phyloP scores from a whole-genome alignment of 2,329 filamentous ascomycete genomes.

The Diaporthe sp. region DNA sequence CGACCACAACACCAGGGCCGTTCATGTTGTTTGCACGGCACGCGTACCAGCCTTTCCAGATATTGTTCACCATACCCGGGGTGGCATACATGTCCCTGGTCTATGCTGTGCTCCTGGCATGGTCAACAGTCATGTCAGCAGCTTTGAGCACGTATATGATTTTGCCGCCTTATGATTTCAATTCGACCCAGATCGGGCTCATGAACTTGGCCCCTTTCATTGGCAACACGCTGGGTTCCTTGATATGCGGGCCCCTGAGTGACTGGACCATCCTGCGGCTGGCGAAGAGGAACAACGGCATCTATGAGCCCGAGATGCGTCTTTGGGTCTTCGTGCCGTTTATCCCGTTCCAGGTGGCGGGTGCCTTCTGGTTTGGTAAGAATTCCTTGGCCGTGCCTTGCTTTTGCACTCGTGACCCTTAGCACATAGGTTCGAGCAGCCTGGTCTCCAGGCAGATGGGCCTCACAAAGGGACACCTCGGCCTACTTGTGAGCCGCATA shows the following conservation, averaged over 20 bases:
- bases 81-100: slow-evolving; percentile 42
- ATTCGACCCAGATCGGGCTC: slow-evolving; percentile 40
- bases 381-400: background rate
- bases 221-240: slow-evolving; percentile 47
- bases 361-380: slow-evolving; percentile 41
- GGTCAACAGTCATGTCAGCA: slow-evolving; percentile 40
- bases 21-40: slow-evolving; percentile 40
- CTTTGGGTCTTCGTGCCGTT: slow-evolving; percentile 48
- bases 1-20: slow-evolving; percentile 39
- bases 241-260: slow-evolving; percentile 53
- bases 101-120: slow-evolving; percentile 41
- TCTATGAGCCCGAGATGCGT: slow-evolving; percentile 56
- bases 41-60: slow-evolving; percentile 42
- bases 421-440: background rate
- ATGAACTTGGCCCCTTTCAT: slow-evolving; percentile 42
- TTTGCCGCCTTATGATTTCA: slow-evolving; percentile 40
- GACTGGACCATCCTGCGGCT: slow-evolving; percentile 53
- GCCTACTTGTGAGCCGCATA: background rate
- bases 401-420: background rate
- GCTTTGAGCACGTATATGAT: slow-evolving; percentile 40
- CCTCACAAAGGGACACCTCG: background rate
- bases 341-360: slow-evolving; percentile 43
- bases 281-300: slow-evolving; percentile 51
- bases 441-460: background rate
- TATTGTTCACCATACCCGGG: slow-evolving; percentile 40